Base-by-base conservation (phyloP, 768 basidiomycete species). In the Podaxis sp. region DNA sequence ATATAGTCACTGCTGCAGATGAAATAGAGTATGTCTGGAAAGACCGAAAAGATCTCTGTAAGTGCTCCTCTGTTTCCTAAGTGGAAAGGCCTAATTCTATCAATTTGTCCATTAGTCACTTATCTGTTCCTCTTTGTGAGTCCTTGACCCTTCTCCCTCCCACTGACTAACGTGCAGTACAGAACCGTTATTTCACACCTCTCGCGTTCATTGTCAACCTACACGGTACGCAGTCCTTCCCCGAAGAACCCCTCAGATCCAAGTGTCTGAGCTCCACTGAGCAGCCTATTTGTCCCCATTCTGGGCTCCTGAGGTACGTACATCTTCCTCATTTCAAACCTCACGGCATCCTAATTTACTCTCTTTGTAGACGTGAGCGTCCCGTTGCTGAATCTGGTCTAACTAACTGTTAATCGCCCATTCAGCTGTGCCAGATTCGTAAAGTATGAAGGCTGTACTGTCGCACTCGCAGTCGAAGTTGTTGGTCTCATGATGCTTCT, bases 121-220 rank as follows among this genome's bases (percentile, higher is more conserved):
- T 80, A 77, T 65, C 71, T 81, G 6, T 81, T 82, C 64, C 69
- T 81, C 22, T 68, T 81, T 57, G 80, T 81, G 51, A n/a, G 77
- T 70, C n/a, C 26, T 17, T 6, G n/a, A 42, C 17, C 24, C 30
- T 51, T 51, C 44, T n/a, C 49, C 49, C 22, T 24, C 4, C 19
- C 26, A 28, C 28, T 5, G 7, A 55, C 11, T 46, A 19, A 28
- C 12, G n/a, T 19, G 22, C 22, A 22, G 22, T 12, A 36, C 22
- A 88, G 86, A 88, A 88, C 66, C 82, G 87, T 24, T 88, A 88
- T 67, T 72, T 88, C 19, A 87, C 84, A 0, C 87, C 87, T 0
- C 72, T 88, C 2, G 84, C 83, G 0, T 88, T 88, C 68, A 80
- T 87, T n/a, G 70, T 87, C 51, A 87, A 87, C 63, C 67, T 87